These are phyloP conservation scores for Claviceps lovelessii DNA, from an alignment of 2,329 filamentous ascomycete species.

Conservation along the genomic window DNA sequence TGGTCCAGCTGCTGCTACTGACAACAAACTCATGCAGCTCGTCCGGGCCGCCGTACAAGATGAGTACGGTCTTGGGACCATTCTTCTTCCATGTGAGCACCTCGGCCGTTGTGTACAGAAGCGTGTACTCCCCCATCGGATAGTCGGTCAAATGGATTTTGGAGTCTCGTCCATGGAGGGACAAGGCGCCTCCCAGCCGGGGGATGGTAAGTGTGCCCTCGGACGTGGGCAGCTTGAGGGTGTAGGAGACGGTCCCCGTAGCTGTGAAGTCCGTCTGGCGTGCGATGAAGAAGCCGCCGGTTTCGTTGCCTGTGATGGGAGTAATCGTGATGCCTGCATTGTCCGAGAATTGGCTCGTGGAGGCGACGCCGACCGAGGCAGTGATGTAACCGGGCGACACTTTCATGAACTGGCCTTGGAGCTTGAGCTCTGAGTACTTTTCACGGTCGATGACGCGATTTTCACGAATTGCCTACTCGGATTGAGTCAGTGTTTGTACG, in stretches of 20 bases:
- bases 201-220: conserved; percentile 43
- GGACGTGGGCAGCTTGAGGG: conserved; percentile 46
- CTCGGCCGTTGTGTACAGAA: conserved; percentile 57
- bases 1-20: conserved; percentile 13
- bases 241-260: conserved; percentile 43
- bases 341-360: conserved; percentile 36
- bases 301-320: conserved; percentile 40
- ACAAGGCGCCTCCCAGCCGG: conserved; percentile 40
- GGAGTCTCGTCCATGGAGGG: conserved; percentile 48
- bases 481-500: neutral
- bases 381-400: conserved; percentile 57
- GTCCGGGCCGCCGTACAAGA: conserved; percentile 48
- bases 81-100: conserved; percentile 57
- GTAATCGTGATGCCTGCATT: conserved; percentile 43
- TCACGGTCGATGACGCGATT: conserved; percentile 53
- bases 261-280: conserved; percentile 54
- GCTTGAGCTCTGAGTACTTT: conserved; percentile 68
- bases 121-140: conserved; percentile 38
- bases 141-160: conserved; percentile 57
- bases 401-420: conserved; percentile 60
- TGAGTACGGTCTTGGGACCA: conserved; percentile 40
- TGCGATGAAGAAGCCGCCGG: conserved; percentile 49
- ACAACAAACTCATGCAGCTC: conserved; percentile 51
- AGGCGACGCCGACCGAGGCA: conserved; percentile 36
- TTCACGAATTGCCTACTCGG: conserved; percentile 42